These are phyloP conservation scores for Tephrocybe rancida DNA, from an alignment of 768 basidiomycete genomes.

Conservation along the genomic window DNA sequence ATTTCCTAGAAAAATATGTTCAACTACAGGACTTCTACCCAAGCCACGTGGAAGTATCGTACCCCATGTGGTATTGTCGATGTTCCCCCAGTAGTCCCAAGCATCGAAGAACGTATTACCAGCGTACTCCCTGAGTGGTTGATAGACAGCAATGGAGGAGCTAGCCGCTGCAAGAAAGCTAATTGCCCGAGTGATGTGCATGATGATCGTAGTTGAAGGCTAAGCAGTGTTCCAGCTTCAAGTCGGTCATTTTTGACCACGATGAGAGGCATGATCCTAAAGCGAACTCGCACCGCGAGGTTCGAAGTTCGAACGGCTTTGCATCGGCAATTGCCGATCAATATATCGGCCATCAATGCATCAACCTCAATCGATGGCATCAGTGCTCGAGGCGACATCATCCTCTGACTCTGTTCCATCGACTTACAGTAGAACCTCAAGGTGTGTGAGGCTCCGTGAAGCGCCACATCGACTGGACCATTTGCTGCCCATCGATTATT, in stretches of 20 bases:
- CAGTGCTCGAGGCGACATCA: too few species aligned
- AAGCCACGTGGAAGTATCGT: not conserved
- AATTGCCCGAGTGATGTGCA: not conserved
- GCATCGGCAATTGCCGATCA: too few species aligned
- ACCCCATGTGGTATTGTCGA: slow-evolving; percentile 47
- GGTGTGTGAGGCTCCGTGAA: too few species aligned
- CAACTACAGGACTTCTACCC: not conserved
- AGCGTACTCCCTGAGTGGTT: slow-evolving; percentile 3
- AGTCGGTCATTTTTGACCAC: not conserved
- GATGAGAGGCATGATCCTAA: too few species aligned
- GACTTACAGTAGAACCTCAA: too few species aligned
- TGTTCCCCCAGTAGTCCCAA: slow-evolving; percentile 14
- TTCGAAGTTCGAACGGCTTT: too few species aligned
- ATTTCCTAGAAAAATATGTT: slow-evolving; percentile 28
- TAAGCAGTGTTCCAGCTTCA: not conserved
- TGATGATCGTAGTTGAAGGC: not conserved
- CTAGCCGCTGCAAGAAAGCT: not conserved
- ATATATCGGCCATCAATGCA: too few species aligned
- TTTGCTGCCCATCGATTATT: too few species aligned
- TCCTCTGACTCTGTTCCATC: too few species aligned
- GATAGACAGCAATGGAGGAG: not conserved
- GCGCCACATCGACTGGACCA: too few species aligned
- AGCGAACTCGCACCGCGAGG: too few species aligned
- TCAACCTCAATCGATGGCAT: too few species aligned
- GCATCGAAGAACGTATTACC: slow-evolving; percentile 6